phyloP scores from a whole-genome alignment of 2,329 filamentous ascomycete species.

The Diaporthe sp. region DNA sequence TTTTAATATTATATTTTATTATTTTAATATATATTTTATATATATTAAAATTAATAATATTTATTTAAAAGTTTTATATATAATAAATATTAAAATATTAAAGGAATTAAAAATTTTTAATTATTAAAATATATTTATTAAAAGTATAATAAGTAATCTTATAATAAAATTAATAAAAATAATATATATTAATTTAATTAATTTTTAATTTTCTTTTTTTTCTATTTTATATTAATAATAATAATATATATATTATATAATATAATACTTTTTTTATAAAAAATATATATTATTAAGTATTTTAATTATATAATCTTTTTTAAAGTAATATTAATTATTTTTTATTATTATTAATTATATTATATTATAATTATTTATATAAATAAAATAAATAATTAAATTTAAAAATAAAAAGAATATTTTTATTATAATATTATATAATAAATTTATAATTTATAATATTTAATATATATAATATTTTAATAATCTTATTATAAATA shows the following conservation, averaged over 20 bases:
- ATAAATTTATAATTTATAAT: background rate
- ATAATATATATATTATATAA: background rate
- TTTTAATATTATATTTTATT: background rate
- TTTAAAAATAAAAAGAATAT: background rate
- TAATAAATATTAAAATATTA: background rate
- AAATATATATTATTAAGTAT: background rate
- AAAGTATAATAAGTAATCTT: background rate
- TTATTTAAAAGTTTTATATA: background rate
- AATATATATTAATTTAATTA: background rate
- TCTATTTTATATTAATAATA: too few relatives aligned
- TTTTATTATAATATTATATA: background rate
- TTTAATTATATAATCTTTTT: too few relatives aligned
- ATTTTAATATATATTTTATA: background rate
- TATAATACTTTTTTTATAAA: background rate
- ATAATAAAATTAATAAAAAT: background rate
- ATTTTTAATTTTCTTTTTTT: too few relatives aligned
- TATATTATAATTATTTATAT: background rate
- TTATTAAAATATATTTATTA: background rate
- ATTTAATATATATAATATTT: too few relatives aligned
- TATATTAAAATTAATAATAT: background rate
- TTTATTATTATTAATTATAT: background rate
- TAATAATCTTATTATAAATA: too few relatives aligned
- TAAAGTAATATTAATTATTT: background rate
- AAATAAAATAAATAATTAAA: background rate
- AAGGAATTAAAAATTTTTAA: background rate